phyloP scores from a whole-genome alignment of 345 rosid species.

The Corchorus capsularis region DNA sequence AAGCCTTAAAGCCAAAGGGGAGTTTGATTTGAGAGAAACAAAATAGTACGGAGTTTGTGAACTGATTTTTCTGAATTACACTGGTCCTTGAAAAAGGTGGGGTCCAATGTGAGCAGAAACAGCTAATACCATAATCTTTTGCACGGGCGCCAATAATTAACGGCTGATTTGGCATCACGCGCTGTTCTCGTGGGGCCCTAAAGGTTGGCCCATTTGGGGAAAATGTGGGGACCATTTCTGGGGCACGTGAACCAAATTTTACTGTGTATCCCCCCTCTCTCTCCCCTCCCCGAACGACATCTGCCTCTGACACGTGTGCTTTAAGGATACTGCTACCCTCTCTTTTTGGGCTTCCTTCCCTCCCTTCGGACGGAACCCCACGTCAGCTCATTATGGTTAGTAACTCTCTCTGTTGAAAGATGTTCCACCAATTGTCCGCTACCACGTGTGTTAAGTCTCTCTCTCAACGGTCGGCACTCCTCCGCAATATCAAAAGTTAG shows the following conservation, averaged over 20 bases:
- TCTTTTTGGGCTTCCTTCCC: not conserved
- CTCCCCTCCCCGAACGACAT: not conserved
- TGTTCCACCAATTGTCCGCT: not conserved
- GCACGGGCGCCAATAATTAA: constrained; percentile 21
- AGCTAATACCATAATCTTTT: constrained; percentile 15
- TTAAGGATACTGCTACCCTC: not conserved
- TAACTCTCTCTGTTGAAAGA: not conserved
- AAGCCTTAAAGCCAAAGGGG: no score
- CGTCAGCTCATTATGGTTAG: not conserved
- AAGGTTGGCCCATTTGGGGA: not conserved
- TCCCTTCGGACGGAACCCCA: no score
- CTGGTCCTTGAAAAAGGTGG: not conserved
- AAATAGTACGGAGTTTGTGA: not conserved
- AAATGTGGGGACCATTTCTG: not conserved
- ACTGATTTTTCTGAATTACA: not conserved
- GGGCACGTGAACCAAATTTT: constrained; percentile 31
- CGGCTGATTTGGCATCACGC: constrained; percentile 27
- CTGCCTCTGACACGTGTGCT: constrained; percentile 32
- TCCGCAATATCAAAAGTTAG: no score
- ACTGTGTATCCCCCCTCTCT: not conserved
- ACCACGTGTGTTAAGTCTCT: not conserved
- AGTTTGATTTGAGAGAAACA: not conserved
- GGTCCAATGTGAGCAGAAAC: constrained; percentile 10
- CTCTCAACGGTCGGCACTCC: no score
- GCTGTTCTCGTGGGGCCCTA: constrained; percentile 15